Base-by-base conservation (phyloP, 805 yeast species). In the Barnettozyma populi region DNA sequence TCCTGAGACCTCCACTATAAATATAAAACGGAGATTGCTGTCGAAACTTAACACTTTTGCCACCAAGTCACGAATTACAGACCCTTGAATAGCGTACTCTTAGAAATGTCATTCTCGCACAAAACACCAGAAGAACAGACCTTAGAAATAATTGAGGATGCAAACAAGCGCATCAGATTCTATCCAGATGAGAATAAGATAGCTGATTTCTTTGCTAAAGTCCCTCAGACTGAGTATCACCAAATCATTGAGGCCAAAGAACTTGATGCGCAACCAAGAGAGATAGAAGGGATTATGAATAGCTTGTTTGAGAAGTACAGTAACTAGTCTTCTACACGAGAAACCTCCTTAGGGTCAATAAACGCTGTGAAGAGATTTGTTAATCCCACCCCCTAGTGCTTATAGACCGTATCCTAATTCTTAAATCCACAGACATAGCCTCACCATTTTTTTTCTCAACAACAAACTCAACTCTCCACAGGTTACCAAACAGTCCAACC, bases 131-230 rank as follows among this genome's bases (percentile, higher is more conserved):
- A 20, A 20, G 21, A 25, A 10, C 14, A 24, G 14, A 11, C 32
- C 18, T n/a, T 25, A 20, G 32, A 39, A 27, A 18, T 39, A 34
- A 39, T 39, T 14, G 21, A 24, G 21, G 42, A 39, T 16, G 42
- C 42, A 8, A 39, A 39, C 23, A 39, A 14, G 14, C 42, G 42
- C 8, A 39, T 39, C 32, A 24, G 42, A 27, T 39, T 39, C 42
- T 39, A 39, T 19, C 42, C 34, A 25, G n/a, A 39, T 20, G 42
- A 39, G 21, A 4, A 24, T 14, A 39, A 25, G 31, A n/a, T 39
- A 5, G 32, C 20, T 19, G 34, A 39, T 6, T 25, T 39, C n/a
- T 16, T 39, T 10, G n/a, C 20, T 19, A 38, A n/a, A 24, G 34
- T 39, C 20, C 42, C 42, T 39, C 23, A 25, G 32, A 16, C 20